Evolutionary conservation across 371 early-diverging fungal species (phyloP), one percentile per base, ranked within the genome.

Genomic region (Mortierella sp.): DNA sequence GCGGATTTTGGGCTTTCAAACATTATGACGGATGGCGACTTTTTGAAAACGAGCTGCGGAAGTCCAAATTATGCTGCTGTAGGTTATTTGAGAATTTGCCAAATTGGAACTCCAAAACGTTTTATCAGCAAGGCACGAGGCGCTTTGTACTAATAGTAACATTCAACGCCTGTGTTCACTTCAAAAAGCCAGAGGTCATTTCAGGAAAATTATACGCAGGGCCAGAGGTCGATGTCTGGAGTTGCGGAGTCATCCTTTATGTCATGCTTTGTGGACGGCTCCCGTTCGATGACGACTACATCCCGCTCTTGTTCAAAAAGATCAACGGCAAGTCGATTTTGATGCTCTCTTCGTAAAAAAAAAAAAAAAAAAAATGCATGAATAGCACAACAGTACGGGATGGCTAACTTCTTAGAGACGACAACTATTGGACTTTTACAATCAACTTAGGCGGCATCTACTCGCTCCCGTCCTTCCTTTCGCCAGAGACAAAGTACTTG

Each of bases 201-300:
- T 94, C 94, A 59, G 97, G 97, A 84, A 94, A 93, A 66, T 81
- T 96, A 40, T 99, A 99, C 80, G 96, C 96, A 28, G 99, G 99
- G 14, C 97, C 99, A 8, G 99, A 99, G 86, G 97, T 99, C 6
- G 99, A 99, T 88, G 96, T 99, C 2, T 99, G 99, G 99, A 95
- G 96, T 77, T 96, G 98, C 78, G 99, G 99, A 28, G 98, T 99
- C 8, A 97, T 99, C 69, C 88, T 99, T 22, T 99, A 98, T 84
- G 99, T 98, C n/a, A 97, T 99, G 97, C 90, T 99, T n/a, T 97
- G 97, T 84, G 99, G 99, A 9, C 90, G 95, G 66, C 89, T 99
- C 32, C 99, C 99, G 2, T 99, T 99, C 85, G 99, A 99, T 80
- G 99, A 99, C 85, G 99, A 99, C 83, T 95, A 98, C 80, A 97